Percentiles rank a stretch among this genome's conserved stretches.
Evolutionary conservation across 768 basidiomycete genomes (phyloP).

Genomic region (Pulveroboletus frians): DNA sequence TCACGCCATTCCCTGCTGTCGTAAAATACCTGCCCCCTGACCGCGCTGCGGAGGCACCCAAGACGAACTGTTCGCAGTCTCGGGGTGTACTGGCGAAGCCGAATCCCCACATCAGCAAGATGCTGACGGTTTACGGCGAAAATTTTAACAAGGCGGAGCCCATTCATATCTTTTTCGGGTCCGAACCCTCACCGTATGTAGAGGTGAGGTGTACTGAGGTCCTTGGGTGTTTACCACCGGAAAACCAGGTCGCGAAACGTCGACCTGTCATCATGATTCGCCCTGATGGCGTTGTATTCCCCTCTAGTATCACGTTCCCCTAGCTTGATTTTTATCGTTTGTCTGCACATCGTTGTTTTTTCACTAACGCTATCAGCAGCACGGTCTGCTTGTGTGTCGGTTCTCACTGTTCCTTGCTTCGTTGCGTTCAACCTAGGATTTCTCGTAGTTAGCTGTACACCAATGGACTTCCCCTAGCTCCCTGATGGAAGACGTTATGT

Average conservation of each 20-base stretch:
- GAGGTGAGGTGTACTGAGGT: constrained; percentile 87
- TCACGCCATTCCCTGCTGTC: constrained; percentile 82
- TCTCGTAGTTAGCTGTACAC: constrained; percentile 30
- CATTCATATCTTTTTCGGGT: constrained; percentile 79
- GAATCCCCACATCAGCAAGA: constrained; percentile 70
- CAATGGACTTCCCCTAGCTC: constrained; percentile 25
- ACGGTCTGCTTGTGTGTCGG: constrained; percentile 22
- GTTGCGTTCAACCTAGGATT: constrained; percentile 26
- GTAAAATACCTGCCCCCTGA: constrained; percentile 91
- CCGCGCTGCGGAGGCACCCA: constrained; percentile 78
- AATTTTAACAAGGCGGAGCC: constrained; percentile 84
- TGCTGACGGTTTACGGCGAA: constrained; percentile 85
- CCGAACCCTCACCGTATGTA: constrained; percentile 80
- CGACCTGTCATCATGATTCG: constrained; percentile 79
- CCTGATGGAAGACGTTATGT: constrained; percentile 26
- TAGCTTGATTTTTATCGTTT: constrained; percentile 34
- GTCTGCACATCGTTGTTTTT: constrained; percentile 14
- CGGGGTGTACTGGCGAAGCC: constrained; percentile 71
- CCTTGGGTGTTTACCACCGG: constrained; percentile 74
- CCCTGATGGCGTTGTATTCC: constrained; percentile 83
- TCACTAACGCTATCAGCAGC: constrained; percentile 26
- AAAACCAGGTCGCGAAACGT: constrained; percentile 59
- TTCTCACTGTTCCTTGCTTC: constrained; percentile 11
- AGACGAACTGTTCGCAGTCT: constrained; percentile 60
- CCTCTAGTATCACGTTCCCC: constrained; percentile 76